Evolutionary conservation across 805 yeast species (phyloP).

Genomic region (Saccharomycopsis fibuligera): DNA sequence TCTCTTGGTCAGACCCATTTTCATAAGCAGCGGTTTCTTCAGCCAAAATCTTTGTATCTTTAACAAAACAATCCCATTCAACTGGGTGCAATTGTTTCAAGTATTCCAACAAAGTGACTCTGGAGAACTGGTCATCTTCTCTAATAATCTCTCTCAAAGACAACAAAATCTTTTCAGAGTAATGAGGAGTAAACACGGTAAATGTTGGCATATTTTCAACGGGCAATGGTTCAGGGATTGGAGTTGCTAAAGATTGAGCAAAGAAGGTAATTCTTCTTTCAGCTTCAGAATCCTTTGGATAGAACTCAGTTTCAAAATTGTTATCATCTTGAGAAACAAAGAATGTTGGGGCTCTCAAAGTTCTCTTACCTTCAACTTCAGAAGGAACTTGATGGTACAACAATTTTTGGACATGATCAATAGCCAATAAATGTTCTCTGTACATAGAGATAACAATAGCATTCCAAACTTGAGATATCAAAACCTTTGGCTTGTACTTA

Average conservation of each 20-base stretch:
- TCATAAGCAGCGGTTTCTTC: conserved; percentile 39
- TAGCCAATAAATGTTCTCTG: conserved; percentile 96
- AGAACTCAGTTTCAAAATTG: conserved; percentile 89
- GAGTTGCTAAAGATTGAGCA: conserved; percentile 98
- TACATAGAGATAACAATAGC: conserved; percentile 99
- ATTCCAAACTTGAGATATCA: conserved; percentile 98
- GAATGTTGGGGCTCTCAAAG: conserved; percentile 98
- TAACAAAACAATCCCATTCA: conserved; percentile 80
- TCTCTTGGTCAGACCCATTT: conserved; percentile 24
- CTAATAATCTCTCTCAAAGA: conserved; percentile 94
- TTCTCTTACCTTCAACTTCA: conserved; percentile 96
- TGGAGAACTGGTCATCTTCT: conserved; percentile 89
- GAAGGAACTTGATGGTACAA: conserved; percentile 98
- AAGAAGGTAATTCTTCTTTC: conserved; percentile 99
- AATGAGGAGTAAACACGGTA: conserved; percentile 94
- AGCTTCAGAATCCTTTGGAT: conserved; percentile 96
- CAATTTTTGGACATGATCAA: conserved; percentile 96
- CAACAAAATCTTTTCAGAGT: conserved; percentile 86
- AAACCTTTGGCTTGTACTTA: conserved; percentile 96
- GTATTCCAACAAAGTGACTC: conserved; percentile 72
- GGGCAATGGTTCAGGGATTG: conserved; percentile 97
- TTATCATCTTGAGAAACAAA: conserved; percentile 95
- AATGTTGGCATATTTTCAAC: conserved; percentile 99
- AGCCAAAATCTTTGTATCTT: conserved; percentile 63
- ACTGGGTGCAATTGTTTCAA: conserved; percentile 61